A percentile compares a stretch with the other conserved stretches of the same genome.
Conservation (phyloP, 2,329 filamentous ascomycete species). For the Xylaria arbuscula region DNA sequence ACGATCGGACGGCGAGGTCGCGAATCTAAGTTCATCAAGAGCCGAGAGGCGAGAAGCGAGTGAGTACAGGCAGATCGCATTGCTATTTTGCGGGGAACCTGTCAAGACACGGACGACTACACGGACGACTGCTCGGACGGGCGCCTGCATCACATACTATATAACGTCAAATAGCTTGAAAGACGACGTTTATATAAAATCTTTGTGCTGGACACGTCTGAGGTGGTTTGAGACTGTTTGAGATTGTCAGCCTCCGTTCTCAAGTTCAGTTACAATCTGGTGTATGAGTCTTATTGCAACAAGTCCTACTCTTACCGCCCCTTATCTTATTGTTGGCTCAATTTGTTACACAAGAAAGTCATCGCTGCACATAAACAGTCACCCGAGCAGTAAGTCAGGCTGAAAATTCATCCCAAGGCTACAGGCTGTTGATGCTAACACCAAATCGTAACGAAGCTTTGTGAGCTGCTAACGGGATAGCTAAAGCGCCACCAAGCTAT, state of each 20-base stretch:
- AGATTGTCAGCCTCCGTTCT: not conserved
- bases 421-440: not conserved
- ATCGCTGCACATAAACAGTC: not conserved
- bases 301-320: not conserved
- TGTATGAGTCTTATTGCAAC: not conserved
- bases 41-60: slow-evolving; percentile 3
- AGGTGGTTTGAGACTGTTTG: not conserved
- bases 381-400: not conserved
- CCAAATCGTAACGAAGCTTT: slow-evolving; percentile 8
- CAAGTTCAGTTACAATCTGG: not conserved
- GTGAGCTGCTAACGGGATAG: not conserved
- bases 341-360: not conserved
- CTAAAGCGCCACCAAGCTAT: not conserved
- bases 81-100: slow-evolving; percentile 1
- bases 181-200: not conserved
- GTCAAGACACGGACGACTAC: slow-evolving; percentile 1
- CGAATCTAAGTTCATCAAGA: not conserved
- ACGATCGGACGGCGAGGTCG: not conserved
- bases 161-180: slow-evolving; percentile 3
- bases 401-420: not conserved
- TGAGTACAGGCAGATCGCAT: not conserved
- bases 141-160: slow-evolving; percentile 7
- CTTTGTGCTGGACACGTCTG: not conserved
- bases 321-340: slow-evolving; percentile 6
- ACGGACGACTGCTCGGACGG: not conserved